phyloP scores from a whole-genome alignment of 495 filamentous ascomycete species.

The Staphylotrichum tortipilum region DNA sequence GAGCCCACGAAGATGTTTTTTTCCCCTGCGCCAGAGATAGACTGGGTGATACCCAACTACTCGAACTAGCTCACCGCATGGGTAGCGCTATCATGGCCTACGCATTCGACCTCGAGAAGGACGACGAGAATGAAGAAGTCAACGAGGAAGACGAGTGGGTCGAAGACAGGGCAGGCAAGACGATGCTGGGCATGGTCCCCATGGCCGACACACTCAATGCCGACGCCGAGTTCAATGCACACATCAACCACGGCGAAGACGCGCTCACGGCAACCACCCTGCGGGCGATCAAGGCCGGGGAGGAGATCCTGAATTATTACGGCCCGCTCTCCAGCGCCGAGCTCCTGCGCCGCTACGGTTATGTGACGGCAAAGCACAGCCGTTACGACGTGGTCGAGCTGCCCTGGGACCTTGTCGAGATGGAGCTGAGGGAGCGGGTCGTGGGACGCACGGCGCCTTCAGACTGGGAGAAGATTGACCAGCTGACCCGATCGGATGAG shows the following conservation, averaged over 20 bases:
- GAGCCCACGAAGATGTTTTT: constrained; percentile 35
- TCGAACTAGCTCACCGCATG: constrained; percentile 64
- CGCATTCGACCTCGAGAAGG: constrained; percentile 70
- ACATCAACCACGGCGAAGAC: constrained; percentile 61
- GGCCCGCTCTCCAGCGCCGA: constrained; percentile 75
- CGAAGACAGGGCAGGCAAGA: constrained; percentile 56
- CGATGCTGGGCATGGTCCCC: constrained; percentile 77
- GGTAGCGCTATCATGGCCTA: constrained; percentile 90
- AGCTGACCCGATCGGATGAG: constrained; percentile 24
- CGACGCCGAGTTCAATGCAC: constrained; percentile 73
- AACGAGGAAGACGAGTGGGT: constrained; percentile 54
- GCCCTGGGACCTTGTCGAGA: constrained; percentile 46
- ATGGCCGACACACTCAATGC: constrained; percentile 91
- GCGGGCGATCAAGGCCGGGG: constrained; percentile 55
- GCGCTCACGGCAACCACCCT: constrained; percentile 58
- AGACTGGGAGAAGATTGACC: constrained; percentile 29
- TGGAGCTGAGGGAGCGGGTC: constrained; percentile 33
- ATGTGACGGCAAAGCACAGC: constrained; percentile 68
- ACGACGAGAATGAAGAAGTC: constrained; percentile 43
- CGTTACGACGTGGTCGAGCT: constrained; percentile 79
- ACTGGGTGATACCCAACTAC: constrained; percentile 40
- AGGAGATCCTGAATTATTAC: constrained; percentile 88
- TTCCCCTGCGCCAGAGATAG: constrained; percentile 39
- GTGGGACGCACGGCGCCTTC: constrained; percentile 23
- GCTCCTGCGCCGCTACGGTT: constrained; percentile 80